A percentile compares a stretch with the other conserved stretches of the same genome.
phyloP scores from a whole-genome alignment of 1,139 yeast genomes.

The Debaryomyces robertsiae region DNA sequence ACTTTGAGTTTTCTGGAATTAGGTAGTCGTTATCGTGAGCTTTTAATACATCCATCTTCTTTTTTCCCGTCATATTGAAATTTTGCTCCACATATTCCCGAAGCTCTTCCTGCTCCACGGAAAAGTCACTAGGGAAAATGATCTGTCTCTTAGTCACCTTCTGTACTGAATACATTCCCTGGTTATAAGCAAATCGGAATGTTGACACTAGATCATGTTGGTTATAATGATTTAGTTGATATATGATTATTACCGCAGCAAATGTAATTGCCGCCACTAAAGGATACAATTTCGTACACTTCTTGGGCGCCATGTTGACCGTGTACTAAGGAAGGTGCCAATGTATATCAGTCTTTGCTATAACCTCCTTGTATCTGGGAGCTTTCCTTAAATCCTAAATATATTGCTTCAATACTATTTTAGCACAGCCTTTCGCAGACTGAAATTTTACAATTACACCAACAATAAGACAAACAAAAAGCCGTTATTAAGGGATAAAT shows the following conservation, averaged over 20 bases:
- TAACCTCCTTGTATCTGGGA: too few relatives aligned
- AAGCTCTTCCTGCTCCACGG: conserved; percentile 17
- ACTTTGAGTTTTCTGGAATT: conserved; percentile 13
- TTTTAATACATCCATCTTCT: conserved; percentile 4
- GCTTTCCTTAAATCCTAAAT: too few relatives aligned
- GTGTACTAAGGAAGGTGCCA: background rate
- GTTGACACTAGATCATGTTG: conserved; percentile 10
- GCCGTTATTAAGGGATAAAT: too few relatives aligned
- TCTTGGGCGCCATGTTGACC: conserved; percentile 2
- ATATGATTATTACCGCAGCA: conserved; percentile 5
- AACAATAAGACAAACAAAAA: too few relatives aligned
- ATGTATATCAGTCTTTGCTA: too few relatives aligned
- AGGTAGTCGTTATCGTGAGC: conserved; percentile 2
- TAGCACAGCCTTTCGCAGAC: too few relatives aligned
- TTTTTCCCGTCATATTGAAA: conserved; percentile 9
- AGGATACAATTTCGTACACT: conserved; percentile 3
- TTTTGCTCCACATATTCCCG: conserved; percentile 15
- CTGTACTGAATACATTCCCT: conserved; percentile 13
- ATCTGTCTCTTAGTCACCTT: conserved; percentile 21
- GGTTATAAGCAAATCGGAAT: conserved; percentile 18
- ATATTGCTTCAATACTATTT: too few relatives aligned
- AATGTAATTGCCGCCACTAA: conserved; percentile 5
- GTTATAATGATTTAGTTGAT: conserved; percentile 11
- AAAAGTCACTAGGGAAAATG: conserved; percentile 23
- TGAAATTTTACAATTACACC: too few relatives aligned